Conservation (phyloP, 805 yeast species). For the Ogataea siamensis region DNA sequence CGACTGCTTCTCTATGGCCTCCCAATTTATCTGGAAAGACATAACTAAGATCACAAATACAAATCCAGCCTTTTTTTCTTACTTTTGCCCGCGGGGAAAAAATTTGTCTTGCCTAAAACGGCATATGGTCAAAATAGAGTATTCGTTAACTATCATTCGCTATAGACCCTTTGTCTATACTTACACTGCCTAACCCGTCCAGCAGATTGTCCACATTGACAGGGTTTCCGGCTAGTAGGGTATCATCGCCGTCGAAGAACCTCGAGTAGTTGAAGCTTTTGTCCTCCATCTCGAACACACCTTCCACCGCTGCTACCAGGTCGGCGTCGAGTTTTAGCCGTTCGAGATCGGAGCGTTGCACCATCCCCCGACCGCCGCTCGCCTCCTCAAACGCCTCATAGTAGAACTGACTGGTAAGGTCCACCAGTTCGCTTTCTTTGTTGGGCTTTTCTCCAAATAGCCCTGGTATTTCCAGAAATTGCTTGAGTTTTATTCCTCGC, state of each 20-base stretch:
- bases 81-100: conserved; percentile 12
- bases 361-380: conserved; percentile 37
- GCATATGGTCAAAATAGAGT: conserved; percentile 1
- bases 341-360: conserved; percentile 40
- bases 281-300: conserved; percentile 15
- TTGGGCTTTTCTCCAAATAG: conserved; percentile 21
- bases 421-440: conserved; percentile 37
- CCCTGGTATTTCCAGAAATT: conserved; percentile 27
- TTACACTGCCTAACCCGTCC: conserved; percentile 13
- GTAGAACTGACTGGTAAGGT: conserved; percentile 39
- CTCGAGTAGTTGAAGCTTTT: conserved; percentile 16
- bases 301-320: conserved; percentile 12
- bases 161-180: conserved; percentile 5
- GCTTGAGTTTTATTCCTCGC: conserved; percentile 29
- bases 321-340: conserved; percentile 30
- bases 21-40: conserved; percentile 83
- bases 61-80: conserved; percentile 10
- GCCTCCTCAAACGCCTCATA: conserved; percentile 39
- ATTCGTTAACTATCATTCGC: conserved; percentile 1
- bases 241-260: conserved; percentile 18
- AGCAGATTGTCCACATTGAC: conserved; percentile 12
- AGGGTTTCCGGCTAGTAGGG: conserved; percentile 3
- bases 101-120: conserved; percentile 10
- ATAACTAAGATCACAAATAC: conserved; percentile 33
- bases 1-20: conserved; percentile 63